phyloP scores from a whole-genome alignment of 208 protist genomes.

The Porcisia hertigi region DNA sequence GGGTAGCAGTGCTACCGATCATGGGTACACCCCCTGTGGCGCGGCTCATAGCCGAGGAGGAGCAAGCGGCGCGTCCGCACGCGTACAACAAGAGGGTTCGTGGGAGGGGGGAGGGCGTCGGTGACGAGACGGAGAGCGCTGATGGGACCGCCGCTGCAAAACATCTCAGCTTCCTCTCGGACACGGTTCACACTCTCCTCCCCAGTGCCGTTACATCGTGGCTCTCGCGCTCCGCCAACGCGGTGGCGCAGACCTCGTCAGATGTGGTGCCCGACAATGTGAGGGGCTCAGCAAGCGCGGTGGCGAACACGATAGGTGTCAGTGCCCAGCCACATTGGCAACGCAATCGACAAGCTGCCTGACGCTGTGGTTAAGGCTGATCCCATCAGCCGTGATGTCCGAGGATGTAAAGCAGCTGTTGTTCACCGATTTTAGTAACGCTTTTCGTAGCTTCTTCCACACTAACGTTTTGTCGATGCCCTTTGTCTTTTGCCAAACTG shows the following conservation, averaged over 20 bases:
- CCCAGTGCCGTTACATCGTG: constrained; percentile 12
- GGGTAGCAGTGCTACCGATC: neutral
- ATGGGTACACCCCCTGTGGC: neutral
- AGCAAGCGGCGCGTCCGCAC: constrained; percentile 39
- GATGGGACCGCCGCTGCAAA: neutral
- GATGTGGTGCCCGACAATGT: constrained; percentile 23
- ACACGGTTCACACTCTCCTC: constrained; percentile 34
- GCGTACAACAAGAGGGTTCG: constrained; percentile 35
- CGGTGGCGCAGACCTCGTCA: constrained; percentile 17
- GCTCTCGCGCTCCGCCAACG: constrained; percentile 15
- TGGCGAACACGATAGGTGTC: constrained; percentile 18
- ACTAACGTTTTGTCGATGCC: constrained; percentile 62
- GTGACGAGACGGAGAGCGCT: neutral
- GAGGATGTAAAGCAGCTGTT: constrained; percentile 48
- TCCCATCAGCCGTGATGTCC: constrained; percentile 43
- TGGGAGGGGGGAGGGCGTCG: neutral
- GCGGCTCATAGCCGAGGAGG: constrained; percentile 37
- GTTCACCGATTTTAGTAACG: constrained; percentile 59
- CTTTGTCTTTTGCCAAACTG: constrained; percentile 54
- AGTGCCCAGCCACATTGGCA: constrained; percentile 28
- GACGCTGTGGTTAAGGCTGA: constrained; percentile 36
- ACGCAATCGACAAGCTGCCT: constrained; percentile 42
- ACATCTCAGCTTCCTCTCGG: constrained; percentile 28
- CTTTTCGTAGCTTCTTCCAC: constrained; percentile 56
- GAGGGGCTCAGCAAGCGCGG: constrained; percentile 16